phyloP scores from a whole-genome alignment of 345 rosid genomes.

The thale cress (Arabidopsis thaliana) region DNA sequence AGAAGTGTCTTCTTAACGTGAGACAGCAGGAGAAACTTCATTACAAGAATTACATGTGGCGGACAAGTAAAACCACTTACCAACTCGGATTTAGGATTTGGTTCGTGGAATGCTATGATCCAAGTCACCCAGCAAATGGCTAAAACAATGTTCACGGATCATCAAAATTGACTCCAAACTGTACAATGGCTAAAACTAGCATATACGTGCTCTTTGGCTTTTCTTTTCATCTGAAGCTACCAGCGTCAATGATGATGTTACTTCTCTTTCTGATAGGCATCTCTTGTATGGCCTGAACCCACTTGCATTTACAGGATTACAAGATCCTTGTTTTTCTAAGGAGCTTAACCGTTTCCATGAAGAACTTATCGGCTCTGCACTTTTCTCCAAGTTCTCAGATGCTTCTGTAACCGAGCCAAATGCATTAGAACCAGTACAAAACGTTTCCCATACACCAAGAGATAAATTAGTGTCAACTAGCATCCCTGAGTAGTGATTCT shows the following conservation, averaged over 20 bases:
- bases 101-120: background rate
- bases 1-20: background rate
- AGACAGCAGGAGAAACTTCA: constrained; percentile 12
- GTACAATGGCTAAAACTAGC: background rate
- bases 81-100: background rate
- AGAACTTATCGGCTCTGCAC: constrained; percentile 48
- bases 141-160: background rate
- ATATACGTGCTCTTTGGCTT: constrained; percentile 32
- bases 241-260: constrained; percentile 44
- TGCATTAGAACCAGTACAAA: constrained; percentile 50
- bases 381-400: constrained; percentile 49
- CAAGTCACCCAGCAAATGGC: background rate
- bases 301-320: constrained; percentile 20
- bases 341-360: constrained; percentile 24
- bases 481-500: constrained; percentile 21
- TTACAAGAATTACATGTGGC: constrained; percentile 5
- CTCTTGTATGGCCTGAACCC: constrained; percentile 81
- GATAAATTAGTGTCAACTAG: constrained; percentile 49
- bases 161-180: constrained; percentile 11
- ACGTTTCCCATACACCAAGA: constrained; percentile 54
- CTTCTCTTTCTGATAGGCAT: constrained; percentile 62
- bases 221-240: constrained; percentile 50
- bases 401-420: constrained; percentile 47
- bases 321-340: constrained; percentile 18
- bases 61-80: background rate